Base-by-base conservation (phyloP, 352 stramenopile genomes). In the Phytophthora kernoviae region DNA sequence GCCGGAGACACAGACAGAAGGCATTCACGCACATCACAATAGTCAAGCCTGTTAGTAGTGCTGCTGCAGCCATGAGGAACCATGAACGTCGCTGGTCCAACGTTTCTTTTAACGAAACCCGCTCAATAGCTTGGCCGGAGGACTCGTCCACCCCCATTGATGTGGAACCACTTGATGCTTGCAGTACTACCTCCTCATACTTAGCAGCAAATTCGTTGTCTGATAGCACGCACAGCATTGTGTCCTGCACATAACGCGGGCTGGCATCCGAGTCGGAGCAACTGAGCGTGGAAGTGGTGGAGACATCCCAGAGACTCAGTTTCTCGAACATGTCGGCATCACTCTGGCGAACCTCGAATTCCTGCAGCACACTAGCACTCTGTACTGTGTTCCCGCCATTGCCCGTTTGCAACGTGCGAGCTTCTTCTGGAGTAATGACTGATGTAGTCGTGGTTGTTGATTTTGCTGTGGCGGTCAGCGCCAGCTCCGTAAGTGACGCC, bases 151-250 rank as follows among this genome's bases (percentile, higher is more conserved):
- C 58, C 18, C 62, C 62, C 57, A 55, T 59, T 6, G 62, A 57
- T 34, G 5, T 43, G 6, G 63, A 62, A 6, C 49, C 53, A 11
- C 54, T 73, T 7, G 58, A 58, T 22, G 68, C 62, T 36, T 43
- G 37, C 24, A 63, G 21, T 1, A 76, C 30, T 2, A 74, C 68
- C n/a, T 51, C 48, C 9, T 71, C 50, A 24, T 83, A 83, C 36
- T 83, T 83, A 37, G 45, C 18, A 15, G 49, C 52, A 30, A 83
- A 83, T 1, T 68, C 54, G n/a, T 48, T 65, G 40, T 83, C 72
- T 8, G 74, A 62, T 11, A 83, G 34, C 18, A 83, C 68, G 33
- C 74, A 83, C 5, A 83, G 45, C 74, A 83, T 78, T 5, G 74
- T 83, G 20, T 79, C 67, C 36, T 70, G 32, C 8, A 83, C 68